phyloP scores from a whole-genome alignment of 2,329 filamentous ascomycete genomes.

The Aschersonia sp. region DNA sequence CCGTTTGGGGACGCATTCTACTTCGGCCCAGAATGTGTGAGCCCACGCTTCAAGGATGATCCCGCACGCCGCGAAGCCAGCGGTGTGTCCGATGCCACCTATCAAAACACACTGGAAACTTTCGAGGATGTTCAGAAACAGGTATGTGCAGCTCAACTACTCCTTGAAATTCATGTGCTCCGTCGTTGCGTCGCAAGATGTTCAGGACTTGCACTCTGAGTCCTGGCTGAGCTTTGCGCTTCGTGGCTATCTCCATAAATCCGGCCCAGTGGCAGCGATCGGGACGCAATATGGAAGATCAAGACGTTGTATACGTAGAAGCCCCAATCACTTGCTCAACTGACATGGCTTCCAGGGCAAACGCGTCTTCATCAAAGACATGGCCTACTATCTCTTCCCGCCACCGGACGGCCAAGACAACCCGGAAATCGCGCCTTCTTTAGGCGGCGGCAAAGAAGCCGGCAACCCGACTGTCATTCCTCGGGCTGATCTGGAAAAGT shows the following conservation, averaged over 20 bases:
- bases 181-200: no score
- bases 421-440: constrained; percentile 63
- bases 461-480: constrained; percentile 81
- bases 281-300: no score
- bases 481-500: constrained; percentile 51
- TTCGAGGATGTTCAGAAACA: constrained; percentile 59
- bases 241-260: no score
- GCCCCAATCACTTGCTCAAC: no score
- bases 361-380: constrained; percentile 96
- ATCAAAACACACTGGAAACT: constrained; percentile 60
- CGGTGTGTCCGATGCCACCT: constrained; percentile 58
- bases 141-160: constrained; percentile 33
- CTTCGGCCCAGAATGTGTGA: constrained; percentile 80
- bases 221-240: no score
- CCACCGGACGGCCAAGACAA: constrained; percentile 46
- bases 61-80: constrained; percentile 37
- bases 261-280: no score
- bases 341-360: constrained; percentile 46
- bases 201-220: no score
- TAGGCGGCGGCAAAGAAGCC: constrained; percentile 49
- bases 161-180: no score
- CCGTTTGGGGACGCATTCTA: constrained; percentile 96
- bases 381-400: constrained; percentile 80
- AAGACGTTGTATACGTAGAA: no score
- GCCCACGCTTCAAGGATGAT: constrained; percentile 63